Base-by-base conservation (phyloP, 352 stramenopile genomes). In the Saprolegnia diclina region DNA sequence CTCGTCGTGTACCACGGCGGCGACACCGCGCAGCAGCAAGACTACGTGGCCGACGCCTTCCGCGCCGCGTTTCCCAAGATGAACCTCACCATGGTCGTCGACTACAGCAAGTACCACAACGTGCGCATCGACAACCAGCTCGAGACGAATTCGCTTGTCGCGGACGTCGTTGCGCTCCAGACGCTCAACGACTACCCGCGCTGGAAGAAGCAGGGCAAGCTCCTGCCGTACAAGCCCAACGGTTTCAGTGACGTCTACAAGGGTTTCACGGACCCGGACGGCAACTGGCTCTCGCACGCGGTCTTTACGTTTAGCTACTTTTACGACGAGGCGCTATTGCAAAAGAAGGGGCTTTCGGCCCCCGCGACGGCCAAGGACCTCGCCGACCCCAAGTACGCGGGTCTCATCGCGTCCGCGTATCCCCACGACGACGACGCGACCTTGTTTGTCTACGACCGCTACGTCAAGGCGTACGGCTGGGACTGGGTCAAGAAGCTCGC, bases 111-210 rank as follows among this genome's bases (percentile, higher is more conserved):
- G 73, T 82, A 77, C 66, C 75, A 85, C 65, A 61, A 84, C 61
- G 83, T 79, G 46, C 83, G 81, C 21, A 77, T 85, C 32, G 78
- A 91, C 76, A 83, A 90, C 65, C 73, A 83, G 46, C 72, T 87
- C 52, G 78, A 83, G 65, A 80, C 71, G 32, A 65, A 79, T 66
- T 71, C 61, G 35, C 69, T 85, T 37, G 78, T 83, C 42, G 73
- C 75, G 0, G 77, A 82, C 66, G 69, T 83, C 44, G 64, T 77
- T 18, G 73, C 76, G 44, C 67, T 87, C 18, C 79, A 83, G 72
- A 87, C 79, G 46, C 72, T 87, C 35, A 76, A 87, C 66, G 72
- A 87, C 74, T 87, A 77, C 71, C 72, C 76, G 61, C 76, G 79
- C n/a, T 87, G 75, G 77, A 64, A 65, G 7, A 69, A 75, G 21